Conservation (phyloP, 176 grass and related monocot species). For the Cenchrus purpureus region DNA sequence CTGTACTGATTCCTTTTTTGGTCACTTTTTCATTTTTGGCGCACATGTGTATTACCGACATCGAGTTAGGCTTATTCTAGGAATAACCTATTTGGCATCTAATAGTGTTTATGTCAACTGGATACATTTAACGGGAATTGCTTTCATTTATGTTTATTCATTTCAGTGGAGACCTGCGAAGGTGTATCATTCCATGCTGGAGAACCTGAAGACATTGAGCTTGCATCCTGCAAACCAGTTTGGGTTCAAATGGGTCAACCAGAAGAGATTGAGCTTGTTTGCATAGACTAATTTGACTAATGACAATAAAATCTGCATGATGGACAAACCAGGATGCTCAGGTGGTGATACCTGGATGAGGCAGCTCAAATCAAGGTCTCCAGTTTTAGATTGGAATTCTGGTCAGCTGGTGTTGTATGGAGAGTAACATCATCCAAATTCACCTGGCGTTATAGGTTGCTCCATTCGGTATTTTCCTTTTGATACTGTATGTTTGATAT, state of each 20-base stretch:
- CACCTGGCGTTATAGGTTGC: not conserved
- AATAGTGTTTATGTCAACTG: not conserved
- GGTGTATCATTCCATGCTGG: slow-evolving; percentile 17
- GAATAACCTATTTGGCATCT: slow-evolving; percentile 2
- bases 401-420: not conserved
- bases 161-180: slow-evolving; percentile 13
- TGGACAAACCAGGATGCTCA: not conserved
- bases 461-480: not conserved
- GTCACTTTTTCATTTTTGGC: not conserved
- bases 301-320: not conserved
- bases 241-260: slow-evolving; percentile 29
- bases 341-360: not conserved
- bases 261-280: slow-evolving; percentile 22
- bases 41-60: not conserved
- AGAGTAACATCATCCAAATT: not conserved
- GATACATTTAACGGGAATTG: not conserved
- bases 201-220: slow-evolving; percentile 5
- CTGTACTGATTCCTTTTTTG: not conserved
- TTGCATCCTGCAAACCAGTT: slow-evolving; percentile 10
- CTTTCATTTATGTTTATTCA: not conserved
- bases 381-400: not conserved
- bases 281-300: not conserved
- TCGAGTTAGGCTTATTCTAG: not conserved
- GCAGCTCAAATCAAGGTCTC: not conserved
- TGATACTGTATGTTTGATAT: not conserved